A percentile compares a stretch with the other conserved stretches of the same genome.
These are phyloP conservation scores for Durio zibethinus DNA, from an alignment of 345 rosid species.

Conservation along the genomic window DNA sequence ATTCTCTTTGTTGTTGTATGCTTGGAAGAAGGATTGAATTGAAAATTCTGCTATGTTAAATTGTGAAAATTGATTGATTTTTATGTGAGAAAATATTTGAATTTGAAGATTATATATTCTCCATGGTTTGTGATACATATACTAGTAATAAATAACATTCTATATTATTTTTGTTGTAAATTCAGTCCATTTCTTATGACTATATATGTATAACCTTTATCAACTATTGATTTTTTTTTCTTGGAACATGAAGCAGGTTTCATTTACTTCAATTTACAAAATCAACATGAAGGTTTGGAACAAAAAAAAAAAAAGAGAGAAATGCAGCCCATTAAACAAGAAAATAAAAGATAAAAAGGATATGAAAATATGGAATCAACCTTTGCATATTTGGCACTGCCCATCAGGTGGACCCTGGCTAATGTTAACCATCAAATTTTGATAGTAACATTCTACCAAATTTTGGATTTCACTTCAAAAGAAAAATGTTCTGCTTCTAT, in stretches of 20 bases:
- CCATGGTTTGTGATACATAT: background rate
- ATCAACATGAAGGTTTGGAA: background rate
- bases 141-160: background rate
- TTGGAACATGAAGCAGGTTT: background rate
- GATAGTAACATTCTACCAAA: no score
- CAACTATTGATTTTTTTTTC: background rate
- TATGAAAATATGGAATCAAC: no score
- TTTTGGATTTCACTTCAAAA: no score
- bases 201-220: background rate
- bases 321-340: no score
- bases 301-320: no score
- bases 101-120: background rate
- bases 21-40: slow-evolving; percentile 43
- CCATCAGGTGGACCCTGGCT: no score
- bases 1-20: slow-evolving; percentile 52
- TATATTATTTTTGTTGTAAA: background rate
- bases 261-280: background rate
- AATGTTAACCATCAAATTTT: no score
- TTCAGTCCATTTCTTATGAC: background rate
- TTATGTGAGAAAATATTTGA: background rate
- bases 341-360: no score
- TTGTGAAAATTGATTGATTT: slow-evolving; percentile 8
- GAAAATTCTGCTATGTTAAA: background rate
- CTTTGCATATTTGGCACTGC: no score
- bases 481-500: no score